Percentiles rank a stretch among this genome's conserved stretches.
Conservation (phyloP, 768 basidiomycete genomes). For the Suillus brevipes region DNA sequence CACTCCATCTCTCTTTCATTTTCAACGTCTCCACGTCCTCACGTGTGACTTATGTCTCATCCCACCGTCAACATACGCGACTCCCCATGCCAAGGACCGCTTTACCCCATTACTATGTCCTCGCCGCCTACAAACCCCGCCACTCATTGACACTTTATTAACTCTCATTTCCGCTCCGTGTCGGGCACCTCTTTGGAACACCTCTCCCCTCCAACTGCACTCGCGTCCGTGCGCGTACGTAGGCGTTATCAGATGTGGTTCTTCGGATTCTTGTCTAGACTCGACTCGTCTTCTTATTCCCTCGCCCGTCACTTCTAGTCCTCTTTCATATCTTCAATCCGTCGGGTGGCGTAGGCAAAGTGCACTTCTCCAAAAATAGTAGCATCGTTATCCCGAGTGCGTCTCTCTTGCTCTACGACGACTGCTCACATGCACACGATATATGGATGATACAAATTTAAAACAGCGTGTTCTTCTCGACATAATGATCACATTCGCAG, state of each 20-base stretch:
- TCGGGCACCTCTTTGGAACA: not conserved
- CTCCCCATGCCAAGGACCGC: too few species aligned
- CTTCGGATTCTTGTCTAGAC: not conserved
- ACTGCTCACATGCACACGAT: too few species aligned
- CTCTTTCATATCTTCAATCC: not conserved
- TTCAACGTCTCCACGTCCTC: not conserved
- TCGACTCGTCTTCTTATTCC: not conserved
- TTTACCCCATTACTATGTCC: too few species aligned
- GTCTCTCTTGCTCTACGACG: not conserved
- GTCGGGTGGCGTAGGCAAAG: not conserved
- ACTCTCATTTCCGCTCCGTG: not conserved
- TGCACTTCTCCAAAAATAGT: not conserved
- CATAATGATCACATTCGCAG: too few species aligned
- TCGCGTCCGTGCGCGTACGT: not conserved
- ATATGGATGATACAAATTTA: too few species aligned
- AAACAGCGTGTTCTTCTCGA: too few species aligned
- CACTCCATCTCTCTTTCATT: not conserved
- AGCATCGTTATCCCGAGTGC: not conserved
- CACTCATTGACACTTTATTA: not conserved
- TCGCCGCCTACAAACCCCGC: not conserved
- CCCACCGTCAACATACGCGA: not conserved
- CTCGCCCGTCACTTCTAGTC: not conserved
- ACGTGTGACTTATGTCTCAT: not conserved
- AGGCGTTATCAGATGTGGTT: not conserved
- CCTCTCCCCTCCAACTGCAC: not conserved